A percentile compares a stretch with the other conserved stretches of the same genome.
These are phyloP conservation scores for Posidonia oceanica DNA, from an alignment of 116 monocot genomes.

Conservation along the genomic window DNA sequence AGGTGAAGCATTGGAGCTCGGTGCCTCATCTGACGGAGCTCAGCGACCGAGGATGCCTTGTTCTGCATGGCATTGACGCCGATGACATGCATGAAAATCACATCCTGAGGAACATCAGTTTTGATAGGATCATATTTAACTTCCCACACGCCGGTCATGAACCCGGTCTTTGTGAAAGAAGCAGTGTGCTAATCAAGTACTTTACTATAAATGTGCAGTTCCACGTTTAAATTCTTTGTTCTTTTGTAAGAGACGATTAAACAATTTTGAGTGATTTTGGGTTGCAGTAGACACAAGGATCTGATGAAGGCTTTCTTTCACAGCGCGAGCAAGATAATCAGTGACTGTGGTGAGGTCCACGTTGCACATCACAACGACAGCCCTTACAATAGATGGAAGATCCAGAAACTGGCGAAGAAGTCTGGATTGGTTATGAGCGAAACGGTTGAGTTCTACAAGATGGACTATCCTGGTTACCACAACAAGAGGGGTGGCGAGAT, in stretches of 20 bases:
- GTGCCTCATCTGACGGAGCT: constrained; percentile 10
- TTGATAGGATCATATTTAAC: constrained; percentile 38
- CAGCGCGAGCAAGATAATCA: constrained; percentile 9
- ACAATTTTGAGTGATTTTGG: too few relatives aligned
- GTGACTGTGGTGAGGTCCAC: constrained; percentile 22
- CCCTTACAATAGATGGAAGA: constrained; percentile 18
- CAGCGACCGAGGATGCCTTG: constrained; percentile 6
- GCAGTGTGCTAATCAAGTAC: constrained; percentile 17
- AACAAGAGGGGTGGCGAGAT: constrained; percentile 32
- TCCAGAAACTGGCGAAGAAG: constrained; percentile 17
- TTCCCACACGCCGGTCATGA: constrained; percentile 38
- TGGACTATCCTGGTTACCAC: constrained; percentile 27
- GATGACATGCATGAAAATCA: constrained; percentile 17
- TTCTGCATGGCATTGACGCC: constrained; percentile 25
- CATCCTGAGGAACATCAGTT: constrained; percentile 12
- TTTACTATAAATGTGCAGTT: neutral
- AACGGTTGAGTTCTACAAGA: constrained; percentile 14
- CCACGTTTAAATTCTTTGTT: too few relatives aligned
- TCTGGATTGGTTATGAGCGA: constrained; percentile 10
- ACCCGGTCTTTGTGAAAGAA: neutral
- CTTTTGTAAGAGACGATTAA: too few relatives aligned
- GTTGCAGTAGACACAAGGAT: constrained; percentile 22
- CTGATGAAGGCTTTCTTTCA: constrained; percentile 21
- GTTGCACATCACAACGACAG: constrained; percentile 21
- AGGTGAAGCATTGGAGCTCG: constrained; percentile 12